Conservation (phyloP, 805 yeast species). For the Wickerhamomyces chambardii region DNA sequence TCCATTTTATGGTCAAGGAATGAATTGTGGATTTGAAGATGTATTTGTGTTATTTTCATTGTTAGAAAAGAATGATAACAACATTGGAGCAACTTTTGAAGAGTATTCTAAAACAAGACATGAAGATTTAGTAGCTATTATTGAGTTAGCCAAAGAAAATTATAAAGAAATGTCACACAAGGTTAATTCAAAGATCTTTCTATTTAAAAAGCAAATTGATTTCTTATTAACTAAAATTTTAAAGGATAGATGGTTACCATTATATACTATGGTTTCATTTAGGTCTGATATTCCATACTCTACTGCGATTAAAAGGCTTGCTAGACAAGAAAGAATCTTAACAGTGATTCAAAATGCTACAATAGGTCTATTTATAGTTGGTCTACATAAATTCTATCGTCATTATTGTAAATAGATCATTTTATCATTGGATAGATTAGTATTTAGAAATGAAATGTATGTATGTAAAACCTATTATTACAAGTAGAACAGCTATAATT, state of each 20-base stretch:
- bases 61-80: slow-evolving; percentile 24
- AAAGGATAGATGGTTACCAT: slow-evolving; percentile 69
- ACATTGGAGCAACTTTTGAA: slow-evolving; percentile 41
- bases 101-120: slow-evolving; percentile 47
- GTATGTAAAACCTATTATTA: neutral
- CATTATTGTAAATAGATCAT: neutral
- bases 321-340: slow-evolving; percentile 46
- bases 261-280: slow-evolving; percentile 90
- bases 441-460: neutral
- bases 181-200: slow-evolving; percentile 53
- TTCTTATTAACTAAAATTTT: slow-evolving; percentile 47
- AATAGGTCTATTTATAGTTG: slow-evolving; percentile 2
- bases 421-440: too few species aligned
- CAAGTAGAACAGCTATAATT: too few species aligned
- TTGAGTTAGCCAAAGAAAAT: slow-evolving; percentile 70
- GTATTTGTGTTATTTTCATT: slow-evolving; percentile 57
- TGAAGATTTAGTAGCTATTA: slow-evolving; percentile 65
- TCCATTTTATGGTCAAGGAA: slow-evolving; percentile 96
- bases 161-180: slow-evolving; percentile 83
- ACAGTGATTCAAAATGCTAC: slow-evolving; percentile 10
- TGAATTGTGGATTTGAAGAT: slow-evolving; percentile 95
- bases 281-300: slow-evolving; percentile 76
- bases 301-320: slow-evolving; percentile 46
- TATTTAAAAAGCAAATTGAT: slow-evolving; percentile 63
- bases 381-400: neutral